These are phyloP conservation scores for Narthecium ossifragum DNA, from an alignment of 106 monocot genomes.

Conservation along the genomic window DNA sequence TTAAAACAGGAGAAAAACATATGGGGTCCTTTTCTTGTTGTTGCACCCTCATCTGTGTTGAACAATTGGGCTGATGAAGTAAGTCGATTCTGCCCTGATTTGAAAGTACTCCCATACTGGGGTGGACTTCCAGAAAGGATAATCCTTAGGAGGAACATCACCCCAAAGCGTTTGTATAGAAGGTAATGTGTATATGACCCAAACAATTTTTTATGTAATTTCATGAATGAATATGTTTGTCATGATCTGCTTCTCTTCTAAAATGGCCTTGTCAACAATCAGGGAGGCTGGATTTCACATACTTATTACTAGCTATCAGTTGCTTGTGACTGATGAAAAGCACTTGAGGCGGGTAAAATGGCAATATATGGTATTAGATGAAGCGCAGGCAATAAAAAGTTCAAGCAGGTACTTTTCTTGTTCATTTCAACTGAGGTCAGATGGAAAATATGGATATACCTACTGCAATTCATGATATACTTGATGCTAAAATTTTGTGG, in stretches of 20 bases:
- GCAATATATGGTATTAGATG: slow-evolving; percentile 99
- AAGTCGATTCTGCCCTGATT: slow-evolving; percentile 84
- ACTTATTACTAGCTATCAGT: slow-evolving; percentile 93
- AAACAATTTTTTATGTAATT: not conserved
- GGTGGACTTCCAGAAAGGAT: slow-evolving; percentile 68
- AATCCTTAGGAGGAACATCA: slow-evolving; percentile 83
- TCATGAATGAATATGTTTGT: not conserved
- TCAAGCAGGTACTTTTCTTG: slow-evolving; percentile 64
- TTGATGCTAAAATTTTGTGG: too few species aligned
- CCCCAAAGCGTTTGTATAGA: slow-evolving; percentile 90
- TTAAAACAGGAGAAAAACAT: slow-evolving; percentile 87
- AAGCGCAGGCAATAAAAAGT: slow-evolving; percentile 99
- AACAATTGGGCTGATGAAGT: slow-evolving; percentile 99
- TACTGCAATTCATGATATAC: too few species aligned
- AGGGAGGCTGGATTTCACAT: slow-evolving; percentile 97
- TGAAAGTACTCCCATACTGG: slow-evolving; percentile 96
- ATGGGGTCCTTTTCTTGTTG: slow-evolving; percentile 97
- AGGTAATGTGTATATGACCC: slow-evolving; percentile 31
- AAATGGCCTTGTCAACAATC: slow-evolving; percentile 3
- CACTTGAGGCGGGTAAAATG: slow-evolving; percentile 80
- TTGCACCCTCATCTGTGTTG: slow-evolving; percentile 93
- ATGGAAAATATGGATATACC: too few species aligned
- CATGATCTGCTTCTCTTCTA: not conserved
- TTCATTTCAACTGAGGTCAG: not conserved
- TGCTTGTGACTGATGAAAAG: slow-evolving; percentile 91